Evolutionary conservation across 2,329 filamentous ascomycete genomes (phyloP).

Genomic region (Diaporthe caulivora): DNA sequence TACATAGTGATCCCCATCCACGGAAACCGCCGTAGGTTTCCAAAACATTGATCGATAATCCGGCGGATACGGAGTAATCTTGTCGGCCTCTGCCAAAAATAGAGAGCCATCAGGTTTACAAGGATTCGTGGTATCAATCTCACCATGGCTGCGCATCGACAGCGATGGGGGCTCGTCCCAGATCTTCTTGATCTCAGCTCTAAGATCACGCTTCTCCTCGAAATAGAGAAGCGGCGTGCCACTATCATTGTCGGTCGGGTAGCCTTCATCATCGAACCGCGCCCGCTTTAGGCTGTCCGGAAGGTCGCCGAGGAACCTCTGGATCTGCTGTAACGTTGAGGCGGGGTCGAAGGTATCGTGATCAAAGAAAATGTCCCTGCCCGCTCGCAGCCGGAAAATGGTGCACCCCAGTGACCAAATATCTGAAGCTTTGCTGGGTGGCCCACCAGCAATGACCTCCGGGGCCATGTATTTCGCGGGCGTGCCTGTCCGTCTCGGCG

Average conservation of each 20-base stretch:
- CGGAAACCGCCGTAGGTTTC: background rate
- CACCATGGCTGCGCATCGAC: background rate
- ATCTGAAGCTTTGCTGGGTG: constrained; percentile 14
- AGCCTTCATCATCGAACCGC: background rate
- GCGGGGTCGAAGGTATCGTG: background rate
- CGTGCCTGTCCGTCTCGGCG: background rate
- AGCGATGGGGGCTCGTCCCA: background rate
- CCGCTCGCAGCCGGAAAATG: background rate
- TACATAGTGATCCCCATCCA: background rate
- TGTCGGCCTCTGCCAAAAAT: background rate
- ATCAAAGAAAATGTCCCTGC: constrained; percentile 5
- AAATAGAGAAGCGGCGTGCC: background rate
- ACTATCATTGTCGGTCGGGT: background rate
- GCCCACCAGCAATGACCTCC: background rate
- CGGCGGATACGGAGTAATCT: background rate
- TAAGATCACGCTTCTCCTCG: background rate
- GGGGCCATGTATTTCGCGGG: background rate
- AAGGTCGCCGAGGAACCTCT: background rate
- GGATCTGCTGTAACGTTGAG: background rate
- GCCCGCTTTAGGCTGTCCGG: background rate
- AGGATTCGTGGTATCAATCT: background rate
- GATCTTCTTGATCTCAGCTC: background rate
- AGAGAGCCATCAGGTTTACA: background rate
- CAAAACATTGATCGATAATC: background rate
- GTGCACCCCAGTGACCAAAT: background rate